These are phyloP conservation scores for Acmispon strigosus DNA, from an alignment of 306 rosid species.

Conservation along the genomic window DNA sequence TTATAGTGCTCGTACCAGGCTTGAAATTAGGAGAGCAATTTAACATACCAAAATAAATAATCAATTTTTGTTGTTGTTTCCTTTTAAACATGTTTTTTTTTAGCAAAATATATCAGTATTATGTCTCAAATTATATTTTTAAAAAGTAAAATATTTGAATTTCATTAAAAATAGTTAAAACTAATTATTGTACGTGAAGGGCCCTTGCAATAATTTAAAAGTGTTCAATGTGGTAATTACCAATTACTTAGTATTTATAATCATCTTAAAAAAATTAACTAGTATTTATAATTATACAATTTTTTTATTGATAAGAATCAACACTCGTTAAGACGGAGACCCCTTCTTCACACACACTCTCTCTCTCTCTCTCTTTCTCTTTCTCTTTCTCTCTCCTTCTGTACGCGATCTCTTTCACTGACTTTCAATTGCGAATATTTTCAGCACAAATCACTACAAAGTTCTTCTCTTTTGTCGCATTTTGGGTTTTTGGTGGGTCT, in stretches of 20 bases:
- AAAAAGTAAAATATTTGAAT: no score
- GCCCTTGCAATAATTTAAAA: constrained; percentile 8
- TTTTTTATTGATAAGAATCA: constrained; percentile 25
- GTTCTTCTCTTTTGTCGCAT: constrained; percentile 37
- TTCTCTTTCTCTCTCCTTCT: constrained; percentile 19
- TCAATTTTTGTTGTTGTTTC: no score
- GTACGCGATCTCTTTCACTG: constrained; percentile 61
- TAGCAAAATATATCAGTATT: no score
- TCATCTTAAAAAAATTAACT: no score
- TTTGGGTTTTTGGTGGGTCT: constrained; percentile 27
- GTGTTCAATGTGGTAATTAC: background rate
- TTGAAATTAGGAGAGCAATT: no score
- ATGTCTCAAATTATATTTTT: background rate
- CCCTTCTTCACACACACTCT: constrained; percentile 23
- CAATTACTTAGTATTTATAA: no score
- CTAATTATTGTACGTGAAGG: background rate
- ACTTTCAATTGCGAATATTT: constrained; percentile 36
- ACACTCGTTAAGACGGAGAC: constrained; percentile 33
- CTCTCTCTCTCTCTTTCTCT: background rate
- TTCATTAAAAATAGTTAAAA: no score
- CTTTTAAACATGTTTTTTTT: no score
- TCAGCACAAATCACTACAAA: constrained; percentile 36
- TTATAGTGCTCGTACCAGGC: no score
- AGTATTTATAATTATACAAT: constrained; percentile 20
- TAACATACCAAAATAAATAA: no score